Conservation (phyloP, 441 rosid species). For the Populus tomentosa region DNA sequence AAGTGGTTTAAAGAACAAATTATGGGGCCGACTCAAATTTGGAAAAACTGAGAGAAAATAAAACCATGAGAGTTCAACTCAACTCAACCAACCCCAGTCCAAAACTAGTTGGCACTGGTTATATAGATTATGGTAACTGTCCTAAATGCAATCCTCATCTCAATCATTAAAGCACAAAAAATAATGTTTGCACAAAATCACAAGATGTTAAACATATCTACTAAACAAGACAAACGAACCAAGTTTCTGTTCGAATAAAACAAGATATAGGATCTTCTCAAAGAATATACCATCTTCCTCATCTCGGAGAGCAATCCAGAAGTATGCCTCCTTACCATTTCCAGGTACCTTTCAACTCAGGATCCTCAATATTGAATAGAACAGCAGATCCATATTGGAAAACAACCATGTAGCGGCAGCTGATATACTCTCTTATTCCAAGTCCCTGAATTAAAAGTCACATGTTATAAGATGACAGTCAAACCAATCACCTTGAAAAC, state of each 20-base stretch:
- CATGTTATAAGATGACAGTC: background rate
- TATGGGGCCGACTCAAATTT: background rate
- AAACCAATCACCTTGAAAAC: background rate
- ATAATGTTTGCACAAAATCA: background rate
- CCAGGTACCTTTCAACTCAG: slow-evolving; percentile 64
- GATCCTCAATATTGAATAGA: slow-evolving; percentile 77
- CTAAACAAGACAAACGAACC: background rate
- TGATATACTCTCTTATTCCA: slow-evolving; percentile 41
- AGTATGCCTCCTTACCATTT: slow-evolving; percentile 63
- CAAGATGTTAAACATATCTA: background rate
- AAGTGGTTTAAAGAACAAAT: background rate
- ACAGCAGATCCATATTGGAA: slow-evolving; percentile 94
- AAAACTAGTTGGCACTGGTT: background rate
- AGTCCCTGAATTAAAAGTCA: slow-evolving; percentile 34
- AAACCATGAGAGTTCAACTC: background rate
- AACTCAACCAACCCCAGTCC: background rate
- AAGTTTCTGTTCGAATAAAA: background rate
- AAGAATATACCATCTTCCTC: slow-evolving; percentile 65
- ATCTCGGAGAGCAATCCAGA: slow-evolving; percentile 76
- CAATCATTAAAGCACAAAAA: background rate
- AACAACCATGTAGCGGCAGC: slow-evolving; percentile 65
- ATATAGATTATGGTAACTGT: background rate
- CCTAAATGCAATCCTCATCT: background rate
- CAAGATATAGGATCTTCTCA: background rate
- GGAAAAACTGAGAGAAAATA: background rate